Conservation (phyloP, 371 early-diverging fungal species). For the Mortierella sp. region DNA sequence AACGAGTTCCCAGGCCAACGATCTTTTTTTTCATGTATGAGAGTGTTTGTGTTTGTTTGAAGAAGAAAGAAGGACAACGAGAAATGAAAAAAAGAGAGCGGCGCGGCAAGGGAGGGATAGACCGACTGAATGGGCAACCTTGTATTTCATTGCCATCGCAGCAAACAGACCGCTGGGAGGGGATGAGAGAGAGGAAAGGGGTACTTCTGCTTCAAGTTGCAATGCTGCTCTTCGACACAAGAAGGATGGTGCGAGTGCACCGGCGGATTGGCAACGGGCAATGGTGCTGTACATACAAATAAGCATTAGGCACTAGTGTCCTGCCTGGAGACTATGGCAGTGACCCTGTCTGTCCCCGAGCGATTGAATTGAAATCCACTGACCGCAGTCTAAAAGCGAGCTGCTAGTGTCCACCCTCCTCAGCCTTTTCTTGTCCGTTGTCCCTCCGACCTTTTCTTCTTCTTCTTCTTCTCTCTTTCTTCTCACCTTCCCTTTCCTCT, state of each 20-base stretch:
- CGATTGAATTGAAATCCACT: too few species aligned
- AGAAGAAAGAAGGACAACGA: background rate
- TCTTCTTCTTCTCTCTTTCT: background rate
- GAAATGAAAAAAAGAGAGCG: conserved; percentile 6
- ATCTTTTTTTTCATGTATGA: background rate
- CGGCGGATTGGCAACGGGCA: background rate
- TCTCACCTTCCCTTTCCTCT: background rate
- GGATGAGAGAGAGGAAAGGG: too few species aligned
- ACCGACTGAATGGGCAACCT: background rate
- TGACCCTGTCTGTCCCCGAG: too few species aligned
- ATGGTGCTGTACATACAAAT: background rate
- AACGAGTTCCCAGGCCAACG: conserved; percentile 13
- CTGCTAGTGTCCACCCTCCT: background rate
- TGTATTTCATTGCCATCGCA: background rate
- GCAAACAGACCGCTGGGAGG: background rate
- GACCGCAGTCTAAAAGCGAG: background rate
- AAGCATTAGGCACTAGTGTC: background rate
- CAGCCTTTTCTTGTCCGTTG: background rate
- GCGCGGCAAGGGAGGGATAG: background rate
- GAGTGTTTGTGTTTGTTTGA: background rate
- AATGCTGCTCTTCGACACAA: too few species aligned
- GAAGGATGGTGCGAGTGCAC: background rate
- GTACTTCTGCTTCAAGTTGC: background rate
- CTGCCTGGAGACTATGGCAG: background rate
- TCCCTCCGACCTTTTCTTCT: background rate